A percentile compares a stretch with the other conserved stretches of the same genome.
Conservation (phyloP, 306 rosid species). For the Alnus rubra region DNA sequence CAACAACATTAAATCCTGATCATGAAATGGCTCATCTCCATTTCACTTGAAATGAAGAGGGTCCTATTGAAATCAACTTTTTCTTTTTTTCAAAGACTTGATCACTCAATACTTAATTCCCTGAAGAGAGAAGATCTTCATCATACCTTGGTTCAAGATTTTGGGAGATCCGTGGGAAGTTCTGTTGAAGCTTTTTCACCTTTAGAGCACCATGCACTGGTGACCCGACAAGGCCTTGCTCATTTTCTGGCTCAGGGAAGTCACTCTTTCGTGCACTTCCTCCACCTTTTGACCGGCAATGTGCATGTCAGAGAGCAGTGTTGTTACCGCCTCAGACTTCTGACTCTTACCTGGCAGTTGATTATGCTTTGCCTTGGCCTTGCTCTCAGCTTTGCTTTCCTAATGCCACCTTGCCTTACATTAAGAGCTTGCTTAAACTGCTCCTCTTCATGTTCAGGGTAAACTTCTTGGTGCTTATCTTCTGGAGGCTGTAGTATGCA, state of each 20-base stretch:
- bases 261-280: conserved; percentile 57
- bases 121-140: conserved; percentile 8
- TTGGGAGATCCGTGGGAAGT: conserved; percentile 63
- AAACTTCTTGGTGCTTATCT: conserved; percentile 53
- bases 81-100: background rate
- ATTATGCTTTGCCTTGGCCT: conserved; percentile 63
- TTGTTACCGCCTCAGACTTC: conserved; percentile 50
- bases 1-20: no score
- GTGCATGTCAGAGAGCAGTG: conserved; percentile 45
- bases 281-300: conserved; percentile 38
- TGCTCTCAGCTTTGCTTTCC: conserved; percentile 60
- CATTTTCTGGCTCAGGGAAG: conserved; percentile 74
- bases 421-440: conserved; percentile 61
- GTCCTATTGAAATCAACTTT: background rate
- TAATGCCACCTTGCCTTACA: conserved; percentile 63
- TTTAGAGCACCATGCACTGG: conserved; percentile 45
- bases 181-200: conserved; percentile 49
- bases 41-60: no score
- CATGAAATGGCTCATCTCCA: no score
- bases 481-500: conserved; percentile 48
- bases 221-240: conserved; percentile 42
- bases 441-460: conserved; percentile 69
- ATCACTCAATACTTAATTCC: background rate
- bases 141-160: conserved; percentile 77
- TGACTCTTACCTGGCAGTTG: conserved; percentile 58